Conservation (phyloP, 306 rosid genomes). For the Rosa rugosa region DNA sequence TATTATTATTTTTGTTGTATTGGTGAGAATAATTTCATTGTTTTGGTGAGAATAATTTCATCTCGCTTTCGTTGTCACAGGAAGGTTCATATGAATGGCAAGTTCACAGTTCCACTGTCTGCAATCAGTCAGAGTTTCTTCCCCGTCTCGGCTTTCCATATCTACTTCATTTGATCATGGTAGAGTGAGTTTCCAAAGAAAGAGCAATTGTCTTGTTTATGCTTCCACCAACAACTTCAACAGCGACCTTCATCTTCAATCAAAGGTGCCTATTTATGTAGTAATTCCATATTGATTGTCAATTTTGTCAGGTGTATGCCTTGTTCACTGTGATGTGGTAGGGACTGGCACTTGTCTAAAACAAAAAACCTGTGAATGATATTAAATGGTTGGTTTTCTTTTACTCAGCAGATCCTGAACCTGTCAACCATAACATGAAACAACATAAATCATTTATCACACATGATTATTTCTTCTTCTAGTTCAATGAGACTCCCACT, state of each 20-base stretch:
- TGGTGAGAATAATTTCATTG: neutral
- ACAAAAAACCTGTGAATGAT: slow-evolving; percentile 14
- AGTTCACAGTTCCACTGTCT: slow-evolving; percentile 21
- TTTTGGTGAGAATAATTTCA: neutral
- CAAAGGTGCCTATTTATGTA: slow-evolving; percentile 7
- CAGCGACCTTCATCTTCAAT: slow-evolving; percentile 2
- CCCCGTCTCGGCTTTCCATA: slow-evolving; percentile 7
- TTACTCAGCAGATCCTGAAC: neutral
- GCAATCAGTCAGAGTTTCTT: slow-evolving; percentile 22
- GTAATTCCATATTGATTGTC: neutral
- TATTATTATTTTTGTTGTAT: neutral
- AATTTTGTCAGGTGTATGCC: slow-evolving; percentile 9
- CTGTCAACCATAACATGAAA: neutral
- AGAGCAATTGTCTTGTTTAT: slow-evolving; percentile 20
- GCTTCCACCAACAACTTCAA: slow-evolving; percentile 20
- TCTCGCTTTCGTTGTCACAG: neutral
- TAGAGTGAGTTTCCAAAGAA: slow-evolving; percentile 3
- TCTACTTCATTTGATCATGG: neutral
- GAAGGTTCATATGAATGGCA: slow-evolving; percentile 20
- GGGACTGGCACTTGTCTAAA: slow-evolving; percentile 22
- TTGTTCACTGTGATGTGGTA: neutral
- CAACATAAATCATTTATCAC: too few relatives aligned
- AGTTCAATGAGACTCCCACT: neutral
- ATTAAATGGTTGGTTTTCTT: neutral
- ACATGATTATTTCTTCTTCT: neutral